phyloP scores from a whole-genome alignment of 305 asterid genomes.

The Fraxinus floribunda region DNA sequence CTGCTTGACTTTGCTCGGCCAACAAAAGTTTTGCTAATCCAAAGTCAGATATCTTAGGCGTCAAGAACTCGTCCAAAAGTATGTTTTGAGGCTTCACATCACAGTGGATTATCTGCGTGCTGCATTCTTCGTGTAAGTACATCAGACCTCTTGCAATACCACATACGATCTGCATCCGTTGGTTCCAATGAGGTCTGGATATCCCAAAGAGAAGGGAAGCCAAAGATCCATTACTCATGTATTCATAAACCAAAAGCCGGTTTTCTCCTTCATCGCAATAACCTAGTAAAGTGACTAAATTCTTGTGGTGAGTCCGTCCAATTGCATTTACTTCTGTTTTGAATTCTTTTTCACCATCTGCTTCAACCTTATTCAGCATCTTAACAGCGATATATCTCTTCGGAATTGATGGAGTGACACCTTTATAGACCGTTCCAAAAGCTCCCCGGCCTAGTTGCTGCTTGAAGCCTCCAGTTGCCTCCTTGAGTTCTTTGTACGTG shows the following conservation, averaged over 20 bases:
- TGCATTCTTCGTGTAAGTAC: conserved; percentile 46
- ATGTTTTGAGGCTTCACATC: conserved; percentile 47
- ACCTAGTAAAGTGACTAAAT: conserved; percentile 40
- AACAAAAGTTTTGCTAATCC: conserved; percentile 39
- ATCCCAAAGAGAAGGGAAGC: conserved; percentile 26
- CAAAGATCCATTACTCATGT: conserved; percentile 41
- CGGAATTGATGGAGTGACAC: not conserved
- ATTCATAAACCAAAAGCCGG: conserved; percentile 39
- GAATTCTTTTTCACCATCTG: conserved; percentile 38
- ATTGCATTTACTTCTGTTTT: conserved; percentile 37
- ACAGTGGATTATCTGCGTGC: conserved; percentile 45
- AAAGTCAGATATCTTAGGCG: conserved; percentile 35
- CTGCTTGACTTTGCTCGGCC: conserved; percentile 33
- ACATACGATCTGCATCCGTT: conserved; percentile 26
- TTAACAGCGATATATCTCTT: conserved; percentile 29
- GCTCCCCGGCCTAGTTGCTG: conserved; percentile 30
- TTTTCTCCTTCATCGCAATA: conserved; percentile 36
- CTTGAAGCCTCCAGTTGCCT: conserved; percentile 34
- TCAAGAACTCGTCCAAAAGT: conserved; percentile 34
- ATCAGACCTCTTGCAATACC: conserved; percentile 39
- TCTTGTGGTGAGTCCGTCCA: conserved; percentile 42
- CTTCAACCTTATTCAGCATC: conserved; percentile 26
- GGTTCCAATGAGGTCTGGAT: conserved; percentile 36
- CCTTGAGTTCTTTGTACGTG: conserved; percentile 35
- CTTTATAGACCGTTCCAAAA: not conserved